Evolutionary conservation across 2,329 filamentous ascomycete genomes (phyloP), one percentile per base, ranked within the genome.

Genomic region (Alternaria sp.): DNA sequence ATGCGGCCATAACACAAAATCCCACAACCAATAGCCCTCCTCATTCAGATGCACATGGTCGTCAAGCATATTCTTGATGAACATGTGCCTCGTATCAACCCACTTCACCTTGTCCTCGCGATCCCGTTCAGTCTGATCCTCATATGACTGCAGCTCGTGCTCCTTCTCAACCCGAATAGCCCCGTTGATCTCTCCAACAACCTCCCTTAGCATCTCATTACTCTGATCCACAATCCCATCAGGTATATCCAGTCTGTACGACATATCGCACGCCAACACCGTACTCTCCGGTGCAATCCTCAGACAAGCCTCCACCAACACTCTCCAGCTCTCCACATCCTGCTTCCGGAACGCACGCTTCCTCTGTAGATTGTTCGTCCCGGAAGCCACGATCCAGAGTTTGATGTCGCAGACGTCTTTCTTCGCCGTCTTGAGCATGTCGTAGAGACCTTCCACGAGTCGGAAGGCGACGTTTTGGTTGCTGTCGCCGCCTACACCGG

Each of bases 11-110:
- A 69, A 47, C 13, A 56, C 23, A 21, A 32, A 40, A 53, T 66
- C 60, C 62, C 55, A 67, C 2, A 58, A 28, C 53, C 11, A 23
- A 61, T 70, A 70, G 10, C 62, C 67, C 40, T 59, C 53, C 47
- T 60, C 46, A 36, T 65, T 62, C 17, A 70, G 55, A 63, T 69
- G 68, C 50, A 69, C 66, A 59, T 66, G 60, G 62, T 67, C 68
- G 4, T 52, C 64, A 25, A 70, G 23, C 59, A 61, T 57, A 6
- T 69, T 45, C 21, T 46, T 61, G 36, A 44, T 55, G 32, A 67
- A 44, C 17, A 47, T 6, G 15, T 30, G 23, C 19, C 63, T 64
- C 49, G 55, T 51, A 8, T 65, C 62, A 19, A 65, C 30, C 65
- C 65, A 67, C 21, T 58, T 51, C 15, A 69, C 59, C 12, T 45